These are phyloP conservation scores for Boletus calvinii DNA, from an alignment of 1,284 basidiomycete genomes.

Conservation along the genomic window DNA sequence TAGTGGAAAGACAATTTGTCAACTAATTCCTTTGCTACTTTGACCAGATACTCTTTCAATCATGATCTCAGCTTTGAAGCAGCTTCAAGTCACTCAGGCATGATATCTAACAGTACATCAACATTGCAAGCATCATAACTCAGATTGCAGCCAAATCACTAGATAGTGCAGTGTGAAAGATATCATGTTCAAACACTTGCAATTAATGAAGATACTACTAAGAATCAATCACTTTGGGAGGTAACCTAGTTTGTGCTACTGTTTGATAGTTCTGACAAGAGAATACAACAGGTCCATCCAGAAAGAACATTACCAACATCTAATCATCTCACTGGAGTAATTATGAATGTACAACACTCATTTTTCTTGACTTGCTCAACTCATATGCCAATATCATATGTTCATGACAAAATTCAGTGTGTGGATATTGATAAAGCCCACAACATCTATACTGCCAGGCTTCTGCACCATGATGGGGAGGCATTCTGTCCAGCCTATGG, in stretches of 20 bases:
- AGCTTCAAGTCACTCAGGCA: background rate
- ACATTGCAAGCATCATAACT: too few relatives aligned
- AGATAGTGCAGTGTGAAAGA: background rate
- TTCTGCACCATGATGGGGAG: background rate
- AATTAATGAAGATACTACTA: constrained; percentile 5
- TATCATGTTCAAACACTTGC: background rate
- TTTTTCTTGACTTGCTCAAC: background rate
- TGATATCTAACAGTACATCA: too few relatives aligned
- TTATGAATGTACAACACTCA: constrained; percentile 9
- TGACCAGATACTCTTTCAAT: background rate
- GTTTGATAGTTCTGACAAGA: too few relatives aligned
- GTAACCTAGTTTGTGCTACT: background rate
- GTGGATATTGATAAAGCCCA: constrained; percentile 13
- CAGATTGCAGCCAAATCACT: background rate
- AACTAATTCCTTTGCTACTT: background rate
- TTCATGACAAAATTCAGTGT: background rate
- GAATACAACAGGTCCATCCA: too few relatives aligned
- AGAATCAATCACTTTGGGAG: background rate
- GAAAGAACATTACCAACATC: background rate
- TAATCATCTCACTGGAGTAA: constrained; percentile 9
- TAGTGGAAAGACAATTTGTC: background rate
- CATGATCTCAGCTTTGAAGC: background rate
- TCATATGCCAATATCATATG: background rate
- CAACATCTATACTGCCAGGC: constrained; percentile 2
- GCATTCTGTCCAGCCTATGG: background rate